Evolutionary conservation across 768 basidiomycete species (phyloP), one percentile per base, ranked within the genome.

Genomic region (Hirschioporus abietinus): DNA sequence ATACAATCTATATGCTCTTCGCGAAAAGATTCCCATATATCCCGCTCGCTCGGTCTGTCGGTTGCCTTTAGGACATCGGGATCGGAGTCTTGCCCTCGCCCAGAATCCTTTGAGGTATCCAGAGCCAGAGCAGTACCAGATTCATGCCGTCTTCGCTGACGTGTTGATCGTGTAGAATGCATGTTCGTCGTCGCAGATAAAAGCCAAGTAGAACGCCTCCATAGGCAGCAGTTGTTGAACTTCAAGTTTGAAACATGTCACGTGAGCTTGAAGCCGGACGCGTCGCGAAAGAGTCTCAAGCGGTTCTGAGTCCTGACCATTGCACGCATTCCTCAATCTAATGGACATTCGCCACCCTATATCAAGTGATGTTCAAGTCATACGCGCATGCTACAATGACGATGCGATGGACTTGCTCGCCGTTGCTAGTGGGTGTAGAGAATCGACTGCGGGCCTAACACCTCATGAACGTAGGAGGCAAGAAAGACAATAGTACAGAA

Each of bases 1-100:
- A 63, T 58, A 89, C 92, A 85, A 83, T 93, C 92, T 74, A 86
- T 87, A 70, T 92, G 86, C 67, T 93, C 90, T 71, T 93, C 92
- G 72, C 86, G 84, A 73, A 93, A 84, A 52, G 86, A 79, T 60
- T 90, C 88, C 90, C 90, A 91, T 42, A 91, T 81, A 35, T 86
- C 86, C 67, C 78, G 81, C 70, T 89, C 89, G 73, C 83, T 86
- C 71, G 42, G 20, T 52, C 20, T 52, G 20, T 52, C 42, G 3
- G 42, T 2, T 5, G 42, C 20, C 20, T 52, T 52, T 15, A 20
- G 42, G 42, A 15, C 15, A 52, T 20, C 12, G 6, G 20, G 42
- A 52, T 52, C 42, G 12, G 42, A 12, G 20, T 52, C 42, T 52
- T 52, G 42, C 42, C 42, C 42, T 52, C 12, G 42, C 12, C 42